Evolutionary conservation across 768 basidiomycete species (phyloP), one percentile per base, ranked within the genome.

Genomic region (Boletus patriciae): DNA sequence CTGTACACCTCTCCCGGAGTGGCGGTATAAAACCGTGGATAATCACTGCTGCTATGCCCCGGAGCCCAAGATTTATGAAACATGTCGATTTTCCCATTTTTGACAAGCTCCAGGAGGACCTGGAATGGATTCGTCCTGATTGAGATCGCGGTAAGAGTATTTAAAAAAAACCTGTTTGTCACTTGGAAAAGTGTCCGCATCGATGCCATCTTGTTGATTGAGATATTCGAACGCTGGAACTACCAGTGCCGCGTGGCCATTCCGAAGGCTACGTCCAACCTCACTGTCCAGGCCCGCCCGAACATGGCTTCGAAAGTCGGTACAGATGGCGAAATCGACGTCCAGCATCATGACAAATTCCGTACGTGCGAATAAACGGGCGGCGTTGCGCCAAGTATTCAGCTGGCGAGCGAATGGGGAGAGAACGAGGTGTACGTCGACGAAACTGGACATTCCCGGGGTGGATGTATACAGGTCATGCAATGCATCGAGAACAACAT

Each of bases 311-410:
- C 88, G 80, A 70, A 92, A 90, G 73, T 91, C 84, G 46, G 93
- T 93, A 69, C 92, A 92, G 12, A 90, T 72, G 33, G 82, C 86
- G 70, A 95, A 94, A 70, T 94, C 92, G 58, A 94, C 87, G 68
- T 95, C 94, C 50, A 94, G 84, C 86, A 94, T 89, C 85, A 94
- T 89, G 55, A 94, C 82, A 62, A 83, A 91, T 60, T 88, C 83
- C 9, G 93, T 93, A 15, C 90, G 82, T 5, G 92, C 87, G 64
- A 92, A 91, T 49, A 92, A 76, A 41, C 93, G 84, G 4, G 92
- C 93, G 42, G 86, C 82, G 69, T 94, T 94, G 34, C 93, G 81
- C 90, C 92, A 94, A 23, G 89, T 85, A 71, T 95, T 95, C 78
- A 95, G 87, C 68, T 93, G 90, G 6, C 92, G 83, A 58, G 87